These are phyloP conservation scores for Sporothrix brasiliensis DNA, from an alignment of 2,329 filamentous ascomycete species.

Conservation along the genomic window DNA sequence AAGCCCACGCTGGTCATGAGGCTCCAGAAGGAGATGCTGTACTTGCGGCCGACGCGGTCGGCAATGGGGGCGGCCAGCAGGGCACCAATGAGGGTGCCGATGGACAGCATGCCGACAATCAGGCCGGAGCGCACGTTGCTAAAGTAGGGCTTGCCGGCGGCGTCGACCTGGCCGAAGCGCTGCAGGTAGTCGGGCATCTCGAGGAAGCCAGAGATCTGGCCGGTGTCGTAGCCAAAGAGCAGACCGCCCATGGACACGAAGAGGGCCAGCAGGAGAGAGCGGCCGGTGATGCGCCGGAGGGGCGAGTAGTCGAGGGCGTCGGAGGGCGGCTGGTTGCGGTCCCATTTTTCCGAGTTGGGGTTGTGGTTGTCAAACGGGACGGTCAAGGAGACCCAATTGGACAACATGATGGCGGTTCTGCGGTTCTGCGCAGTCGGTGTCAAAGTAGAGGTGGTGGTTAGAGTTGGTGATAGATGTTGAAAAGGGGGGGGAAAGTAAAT, in stretches of 20 bases:
- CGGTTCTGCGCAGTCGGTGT: neutral
- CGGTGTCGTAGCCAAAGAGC: constrained; percentile 60
- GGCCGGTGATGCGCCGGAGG: constrained; percentile 29
- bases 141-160: constrained; percentile 47
- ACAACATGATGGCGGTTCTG: constrained; percentile 5
- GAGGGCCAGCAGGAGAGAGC: constrained; percentile 31
- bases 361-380: constrained; percentile 34
- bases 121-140: constrained; percentile 52
- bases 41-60: constrained; percentile 61
- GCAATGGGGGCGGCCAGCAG: constrained; percentile 58
- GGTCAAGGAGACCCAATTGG: constrained; percentile 23
- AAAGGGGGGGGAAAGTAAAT: neutral
- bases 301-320: constrained; percentile 34
- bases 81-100: constrained; percentile 59
- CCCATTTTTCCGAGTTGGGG: constrained; percentile 28
- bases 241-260: constrained; percentile 36
- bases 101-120: constrained; percentile 60
- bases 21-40: constrained; percentile 57
- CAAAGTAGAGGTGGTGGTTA: neutral
- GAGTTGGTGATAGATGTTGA: too few species aligned
- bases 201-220: constrained; percentile 58
- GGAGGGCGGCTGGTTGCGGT: constrained; percentile 27
- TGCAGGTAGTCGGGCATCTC: constrained; percentile 57
- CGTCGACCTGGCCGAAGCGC: constrained; percentile 56
- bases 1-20: constrained; percentile 66